Percentiles rank a stretch among this genome's conserved stretches.
phyloP scores from a whole-genome alignment of 2,329 filamentous ascomycete genomes.

The Nigrospora sphaerica region DNA sequence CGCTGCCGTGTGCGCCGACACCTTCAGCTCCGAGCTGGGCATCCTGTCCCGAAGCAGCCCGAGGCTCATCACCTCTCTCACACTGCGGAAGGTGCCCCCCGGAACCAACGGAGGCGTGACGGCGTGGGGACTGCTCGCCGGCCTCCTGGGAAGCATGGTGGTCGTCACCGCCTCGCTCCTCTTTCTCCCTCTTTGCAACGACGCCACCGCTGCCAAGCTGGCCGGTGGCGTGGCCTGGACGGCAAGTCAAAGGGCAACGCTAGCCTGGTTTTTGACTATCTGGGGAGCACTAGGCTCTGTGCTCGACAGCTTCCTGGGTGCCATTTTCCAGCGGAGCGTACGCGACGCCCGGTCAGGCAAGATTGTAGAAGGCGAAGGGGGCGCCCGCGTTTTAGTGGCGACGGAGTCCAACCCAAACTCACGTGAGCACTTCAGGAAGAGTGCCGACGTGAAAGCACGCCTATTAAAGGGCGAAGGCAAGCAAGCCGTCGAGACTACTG shows the following conservation, averaged over 20 bases:
- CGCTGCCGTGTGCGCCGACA: conserved; percentile 85
- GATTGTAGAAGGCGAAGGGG: conserved; percentile 81
- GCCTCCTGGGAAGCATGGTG: conserved; percentile 65
- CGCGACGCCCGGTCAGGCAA: conserved; percentile 77
- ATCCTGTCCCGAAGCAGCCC: conserved; percentile 74
- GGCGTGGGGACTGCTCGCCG: conserved; percentile 63
- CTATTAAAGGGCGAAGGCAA: conserved; percentile 36
- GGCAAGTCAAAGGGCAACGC: conserved; percentile 31
- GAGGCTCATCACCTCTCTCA: conserved; percentile 77
- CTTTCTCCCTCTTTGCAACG: conserved; percentile 61
- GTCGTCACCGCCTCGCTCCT: conserved; percentile 58
- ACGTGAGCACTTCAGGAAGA: conserved; percentile 22
- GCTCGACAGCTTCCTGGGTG: conserved; percentile 82
- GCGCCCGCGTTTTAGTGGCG: conserved; percentile 48
- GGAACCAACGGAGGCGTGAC: conserved; percentile 95
- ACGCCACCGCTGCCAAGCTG: conserved; percentile 25
- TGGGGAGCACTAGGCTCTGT: conserved; percentile 77
- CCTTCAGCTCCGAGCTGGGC: conserved; percentile 89
- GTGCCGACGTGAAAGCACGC: conserved; percentile 31
- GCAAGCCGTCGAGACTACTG: conserved; percentile 27
- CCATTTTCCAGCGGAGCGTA: conserved; percentile 77
- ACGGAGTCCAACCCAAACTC: conserved; percentile 15
- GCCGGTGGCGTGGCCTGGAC: conserved; percentile 45
- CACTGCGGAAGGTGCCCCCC: conserved; percentile 69
- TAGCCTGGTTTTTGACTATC: conserved; percentile 53